A percentile compares a stretch with the other conserved stretches of the same genome.
Evolutionary conservation across 2,329 filamentous ascomycete genomes (phyloP).

Genomic region (Colletotrichum melonis): DNA sequence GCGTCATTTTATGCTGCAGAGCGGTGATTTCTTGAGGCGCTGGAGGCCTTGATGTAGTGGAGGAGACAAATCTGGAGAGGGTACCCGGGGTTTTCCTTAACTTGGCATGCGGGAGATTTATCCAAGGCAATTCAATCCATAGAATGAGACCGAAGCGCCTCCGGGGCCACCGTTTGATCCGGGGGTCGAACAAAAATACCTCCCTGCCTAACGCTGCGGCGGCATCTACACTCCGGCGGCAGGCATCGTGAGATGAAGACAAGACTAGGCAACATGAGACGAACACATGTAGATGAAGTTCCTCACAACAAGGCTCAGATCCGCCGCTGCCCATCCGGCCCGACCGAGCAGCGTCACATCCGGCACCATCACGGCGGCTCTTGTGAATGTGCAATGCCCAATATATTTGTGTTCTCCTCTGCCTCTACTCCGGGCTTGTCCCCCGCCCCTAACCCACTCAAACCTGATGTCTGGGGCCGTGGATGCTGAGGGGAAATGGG

Average conservation of each 20-base stretch:
- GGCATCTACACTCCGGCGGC: no score
- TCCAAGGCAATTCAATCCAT: not conserved
- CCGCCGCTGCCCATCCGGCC: not conserved
- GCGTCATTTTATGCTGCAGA: not conserved
- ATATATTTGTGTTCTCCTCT: not conserved
- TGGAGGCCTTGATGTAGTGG: not conserved
- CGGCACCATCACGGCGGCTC: slow-evolving; percentile 10
- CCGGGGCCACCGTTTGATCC: not conserved
- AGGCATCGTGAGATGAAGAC: not conserved
- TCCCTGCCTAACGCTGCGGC: no score
- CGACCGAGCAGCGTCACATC: slow-evolving; percentile 20
- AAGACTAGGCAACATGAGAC: not conserved
- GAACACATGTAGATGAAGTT: not conserved
- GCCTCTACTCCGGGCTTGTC: not conserved
- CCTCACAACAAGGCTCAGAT: not conserved
- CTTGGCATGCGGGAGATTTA: not conserved
- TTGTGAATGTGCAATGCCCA: not conserved
- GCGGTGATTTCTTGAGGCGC: not conserved
- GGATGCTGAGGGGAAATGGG: not conserved
- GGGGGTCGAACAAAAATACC: not conserved
- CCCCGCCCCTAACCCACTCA: not conserved
- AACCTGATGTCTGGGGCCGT: slow-evolving; percentile 3
- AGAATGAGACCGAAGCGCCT: not conserved
- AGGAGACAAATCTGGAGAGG: not conserved
- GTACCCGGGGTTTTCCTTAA: not conserved